A percentile compares a stretch with the other conserved stretches of the same genome.
phyloP scores from a whole-genome alignment of 2,329 filamentous ascomycete genomes.

The Mycocentrospora acerina region DNA sequence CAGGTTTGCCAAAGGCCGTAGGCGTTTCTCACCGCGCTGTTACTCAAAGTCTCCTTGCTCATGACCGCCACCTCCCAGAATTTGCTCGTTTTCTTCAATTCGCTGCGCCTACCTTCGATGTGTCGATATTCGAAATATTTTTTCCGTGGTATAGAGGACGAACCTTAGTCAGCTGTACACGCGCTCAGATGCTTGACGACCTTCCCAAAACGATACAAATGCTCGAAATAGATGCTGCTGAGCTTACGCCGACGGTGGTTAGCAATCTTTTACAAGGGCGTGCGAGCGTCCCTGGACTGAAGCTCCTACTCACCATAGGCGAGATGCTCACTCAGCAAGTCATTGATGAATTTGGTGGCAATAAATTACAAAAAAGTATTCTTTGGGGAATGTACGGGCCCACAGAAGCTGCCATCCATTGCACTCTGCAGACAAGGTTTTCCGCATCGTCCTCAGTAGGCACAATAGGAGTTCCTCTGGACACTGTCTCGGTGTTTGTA shows the following conservation, averaged over 20 bases:
- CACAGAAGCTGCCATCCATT: conserved; percentile 90
- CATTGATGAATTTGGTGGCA: conserved; percentile 74
- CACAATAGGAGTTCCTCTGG: conserved; percentile 75
- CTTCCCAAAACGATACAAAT: conserved; percentile 66
- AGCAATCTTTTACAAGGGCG: conserved; percentile 73
- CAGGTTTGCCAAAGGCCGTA: conserved; percentile 86
- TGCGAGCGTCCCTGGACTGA: conserved; percentile 65
- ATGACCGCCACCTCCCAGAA: conserved; percentile 72
- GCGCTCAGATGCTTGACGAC: conserved; percentile 71
- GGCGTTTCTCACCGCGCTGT: conserved; percentile 76
- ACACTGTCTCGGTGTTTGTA: conserved; percentile 78
- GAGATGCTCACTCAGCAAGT: conserved; percentile 85
- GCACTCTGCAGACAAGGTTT: conserved; percentile 71
- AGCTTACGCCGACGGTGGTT: conserved; percentile 86
- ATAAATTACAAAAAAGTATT: conserved; percentile 57
- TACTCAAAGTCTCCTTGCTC: conserved; percentile 79
- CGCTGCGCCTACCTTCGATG: conserved; percentile 89
- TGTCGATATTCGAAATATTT: conserved; percentile 93
- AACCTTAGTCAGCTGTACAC: conserved; percentile 72
- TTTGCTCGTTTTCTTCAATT: conserved; percentile 88
- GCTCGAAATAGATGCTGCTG: conserved; percentile 76
- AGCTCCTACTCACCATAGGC: conserved; percentile 79
- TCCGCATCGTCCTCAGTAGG: conserved; percentile 57
- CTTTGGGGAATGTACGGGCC: conserved; percentile 94
- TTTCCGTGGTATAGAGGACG: conserved; percentile 75